phyloP scores from a whole-genome alignment of 768 basidiomycete species.

The Lactarius deliciosus region DNA sequence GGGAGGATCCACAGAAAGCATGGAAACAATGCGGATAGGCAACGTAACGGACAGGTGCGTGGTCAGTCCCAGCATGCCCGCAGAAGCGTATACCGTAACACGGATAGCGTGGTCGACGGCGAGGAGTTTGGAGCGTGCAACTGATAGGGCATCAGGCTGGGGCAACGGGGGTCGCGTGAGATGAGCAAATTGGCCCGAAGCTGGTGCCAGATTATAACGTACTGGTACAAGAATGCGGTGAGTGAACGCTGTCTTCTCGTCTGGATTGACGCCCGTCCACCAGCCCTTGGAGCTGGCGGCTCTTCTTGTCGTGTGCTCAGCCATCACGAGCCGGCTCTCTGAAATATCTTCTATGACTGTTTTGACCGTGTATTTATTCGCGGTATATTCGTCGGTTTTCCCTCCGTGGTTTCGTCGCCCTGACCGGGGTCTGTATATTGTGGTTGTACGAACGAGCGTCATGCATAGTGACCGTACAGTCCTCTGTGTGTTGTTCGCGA shows the following conservation, averaged over 20 bases:
- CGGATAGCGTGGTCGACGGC: constrained; percentile 76
- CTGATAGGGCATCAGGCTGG: constrained; percentile 68
- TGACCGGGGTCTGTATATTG: constrained; percentile 59
- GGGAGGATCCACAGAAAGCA: constrained; percentile 83
- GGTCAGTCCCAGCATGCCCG: constrained; percentile 39
- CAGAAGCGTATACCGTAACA: constrained; percentile 59
- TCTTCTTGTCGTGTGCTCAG: constrained; percentile 60
- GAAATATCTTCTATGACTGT: constrained; percentile 64
- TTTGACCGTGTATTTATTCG: constrained; percentile 61
- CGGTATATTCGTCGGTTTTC: constrained; percentile 39
- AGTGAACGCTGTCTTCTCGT: constrained; percentile 59
- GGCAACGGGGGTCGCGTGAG: neutral
- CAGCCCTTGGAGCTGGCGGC: constrained; percentile 82
- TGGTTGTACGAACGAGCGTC: constrained; percentile 61
- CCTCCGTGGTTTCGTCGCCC: constrained; percentile 37
- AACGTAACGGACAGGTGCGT: constrained; percentile 68
- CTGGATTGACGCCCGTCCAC: constrained; percentile 80
- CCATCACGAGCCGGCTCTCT: constrained; percentile 63
- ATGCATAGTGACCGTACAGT: constrained; percentile 64
- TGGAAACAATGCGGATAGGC: constrained; percentile 77
- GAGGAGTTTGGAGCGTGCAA: constrained; percentile 65
- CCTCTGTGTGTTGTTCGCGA: constrained; percentile 68
- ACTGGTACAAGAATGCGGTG: constrained; percentile 77
- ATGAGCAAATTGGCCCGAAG: neutral
- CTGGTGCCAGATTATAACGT: constrained; percentile 35